These are phyloP conservation scores for Emydomyces testavorans DNA, from an alignment of 2,329 filamentous ascomycete species.

Conservation along the genomic window DNA sequence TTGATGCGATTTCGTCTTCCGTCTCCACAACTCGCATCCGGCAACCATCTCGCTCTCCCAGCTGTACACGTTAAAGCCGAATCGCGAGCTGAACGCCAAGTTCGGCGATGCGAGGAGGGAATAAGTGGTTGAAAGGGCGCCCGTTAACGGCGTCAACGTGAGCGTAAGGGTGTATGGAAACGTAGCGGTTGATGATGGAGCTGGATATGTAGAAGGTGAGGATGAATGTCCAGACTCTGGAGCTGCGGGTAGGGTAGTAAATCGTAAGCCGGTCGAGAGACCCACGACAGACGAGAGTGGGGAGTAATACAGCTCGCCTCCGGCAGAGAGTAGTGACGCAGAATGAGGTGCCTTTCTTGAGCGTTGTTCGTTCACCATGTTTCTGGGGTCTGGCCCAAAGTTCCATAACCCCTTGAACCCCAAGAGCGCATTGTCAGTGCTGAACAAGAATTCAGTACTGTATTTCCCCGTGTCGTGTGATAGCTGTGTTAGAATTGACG, in stretches of 20 bases:
- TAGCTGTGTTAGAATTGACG: conserved; percentile 36
- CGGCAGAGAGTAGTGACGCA: conserved; percentile 75
- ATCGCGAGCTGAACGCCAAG: conserved; percentile 74
- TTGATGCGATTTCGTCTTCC: conserved; percentile 21
- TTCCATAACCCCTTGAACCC: conserved; percentile 88
- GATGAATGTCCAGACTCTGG: conserved; percentile 20
- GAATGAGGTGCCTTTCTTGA: conserved; percentile 41
- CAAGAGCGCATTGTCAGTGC: conserved; percentile 80
- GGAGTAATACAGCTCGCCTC: conserved; percentile 91
- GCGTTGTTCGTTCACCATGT: conserved; percentile 7
- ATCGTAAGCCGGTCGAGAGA: conserved; percentile 75
- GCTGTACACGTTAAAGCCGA: conserved; percentile 96
- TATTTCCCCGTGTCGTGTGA: conserved; percentile 74
- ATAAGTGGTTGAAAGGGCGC: conserved; percentile 82
- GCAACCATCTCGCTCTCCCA: conserved; percentile 92
- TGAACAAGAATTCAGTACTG: conserved; percentile 79
- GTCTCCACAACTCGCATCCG: conserved; percentile 86
- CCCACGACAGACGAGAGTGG: conserved; percentile 88
- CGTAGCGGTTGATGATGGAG: conserved; percentile 44
- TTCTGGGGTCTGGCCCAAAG: conserved; percentile 58
- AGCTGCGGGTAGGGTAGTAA: conserved; percentile 65
- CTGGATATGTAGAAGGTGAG: conserved; percentile 13
- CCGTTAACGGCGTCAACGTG: conserved; percentile 88
- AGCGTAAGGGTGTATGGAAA: conserved; percentile 89
- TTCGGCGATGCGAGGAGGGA: conserved; percentile 75